phyloP scores from a whole-genome alignment of 768 basidiomycete species.

The Tephrocybe sp. region DNA sequence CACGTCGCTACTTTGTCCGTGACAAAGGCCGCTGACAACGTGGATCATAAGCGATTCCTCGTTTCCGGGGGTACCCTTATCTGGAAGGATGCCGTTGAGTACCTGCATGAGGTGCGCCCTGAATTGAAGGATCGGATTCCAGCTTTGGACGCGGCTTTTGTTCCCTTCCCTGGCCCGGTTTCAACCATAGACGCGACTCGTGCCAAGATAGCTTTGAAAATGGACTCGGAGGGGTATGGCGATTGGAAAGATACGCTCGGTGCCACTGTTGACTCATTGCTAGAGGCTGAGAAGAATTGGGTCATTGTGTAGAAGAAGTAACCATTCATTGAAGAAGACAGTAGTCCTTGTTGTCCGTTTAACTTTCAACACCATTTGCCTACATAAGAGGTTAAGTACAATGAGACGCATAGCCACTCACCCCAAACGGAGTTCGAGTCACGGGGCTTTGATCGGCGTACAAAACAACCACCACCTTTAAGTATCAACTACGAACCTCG shows the following conservation, averaged over 20 bases:
- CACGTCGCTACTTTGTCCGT: conserved; percentile 28
- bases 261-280: conserved; percentile 11
- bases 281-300: conserved; percentile 19
- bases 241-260: conserved; percentile 15
- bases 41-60: conserved; percentile 30
- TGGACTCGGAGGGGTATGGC: conserved; percentile 16
- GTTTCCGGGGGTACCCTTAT: conserved; percentile 20
- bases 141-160: conserved; percentile 3
- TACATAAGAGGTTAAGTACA: too few species aligned
- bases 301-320: not conserved
- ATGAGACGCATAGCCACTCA: too few species aligned
- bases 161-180: conserved; percentile 8
- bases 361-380: too few species aligned
- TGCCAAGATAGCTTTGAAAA: conserved; percentile 12
- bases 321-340: too few species aligned
- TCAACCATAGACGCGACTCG: conserved; percentile 13
- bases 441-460: too few species aligned
- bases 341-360: too few species aligned
- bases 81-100: conserved; percentile 20
- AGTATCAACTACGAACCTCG: too few species aligned
- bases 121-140: conserved; percentile 21
- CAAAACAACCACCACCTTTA: too few species aligned
- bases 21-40: conserved; percentile 13
- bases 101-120: conserved; percentile 23
- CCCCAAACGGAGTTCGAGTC: too few species aligned